A percentile compares a stretch with the other conserved stretches of the same genome.
These are phyloP conservation scores for Cyanidiococcus yangmingshanensis DNA, from an alignment of 23 red algal species.

Conservation along the genomic window DNA sequence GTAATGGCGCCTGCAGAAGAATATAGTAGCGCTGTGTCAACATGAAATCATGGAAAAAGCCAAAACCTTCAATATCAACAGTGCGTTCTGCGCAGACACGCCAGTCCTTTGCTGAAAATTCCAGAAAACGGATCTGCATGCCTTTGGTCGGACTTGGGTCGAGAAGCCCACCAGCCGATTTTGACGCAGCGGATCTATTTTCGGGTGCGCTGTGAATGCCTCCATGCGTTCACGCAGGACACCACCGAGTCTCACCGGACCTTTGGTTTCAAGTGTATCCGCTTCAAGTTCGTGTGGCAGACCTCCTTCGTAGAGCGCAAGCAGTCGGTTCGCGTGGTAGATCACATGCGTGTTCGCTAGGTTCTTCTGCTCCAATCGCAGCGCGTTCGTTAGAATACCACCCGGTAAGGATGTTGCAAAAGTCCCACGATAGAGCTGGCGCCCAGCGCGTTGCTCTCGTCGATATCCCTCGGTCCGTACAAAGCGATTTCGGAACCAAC, in stretches of 20 bases:
- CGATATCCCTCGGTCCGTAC: conserved; percentile 19
- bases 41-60: conserved; percentile 33
- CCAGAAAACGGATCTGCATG: conserved; percentile 17
- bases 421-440: conserved; percentile 20
- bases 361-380: conserved; percentile 26
- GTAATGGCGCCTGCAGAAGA: conserved; percentile 26
- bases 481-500: conserved; percentile 37
- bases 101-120: conserved; percentile 12
- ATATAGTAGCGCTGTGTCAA: conserved; percentile 28
- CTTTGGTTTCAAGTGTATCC: conserved; percentile 18
- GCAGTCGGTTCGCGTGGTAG: conserved; percentile 13
- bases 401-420: conserved; percentile 32
- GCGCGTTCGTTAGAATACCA: conserved; percentile 24
- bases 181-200: conserved; percentile 11
- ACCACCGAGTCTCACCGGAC: conserved; percentile 13
- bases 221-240: background rate
- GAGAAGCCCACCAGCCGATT: conserved; percentile 27
- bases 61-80: conserved; percentile 15
- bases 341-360: conserved; percentile 31
- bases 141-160: background rate
- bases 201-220: conserved; percentile 31
- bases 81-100: background rate
- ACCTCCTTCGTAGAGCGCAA: conserved; percentile 24
- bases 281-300: conserved; percentile 16
- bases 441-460: conserved; percentile 19